These are phyloP conservation scores for Aquilaria sinensis DNA, from an alignment of 345 rosid species.

Conservation along the genomic window DNA sequence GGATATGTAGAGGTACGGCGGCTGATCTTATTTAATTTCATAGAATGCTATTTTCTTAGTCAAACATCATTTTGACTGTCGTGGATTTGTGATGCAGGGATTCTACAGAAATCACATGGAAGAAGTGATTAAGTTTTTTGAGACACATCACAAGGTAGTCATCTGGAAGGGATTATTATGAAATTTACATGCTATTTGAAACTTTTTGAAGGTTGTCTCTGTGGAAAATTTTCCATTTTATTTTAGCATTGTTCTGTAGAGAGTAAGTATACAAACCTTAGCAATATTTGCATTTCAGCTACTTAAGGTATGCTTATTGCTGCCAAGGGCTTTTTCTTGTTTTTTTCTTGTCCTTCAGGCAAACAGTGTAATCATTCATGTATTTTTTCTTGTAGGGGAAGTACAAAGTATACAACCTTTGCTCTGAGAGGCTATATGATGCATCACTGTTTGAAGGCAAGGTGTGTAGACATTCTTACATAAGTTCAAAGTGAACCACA, in stretches of 20 bases:
- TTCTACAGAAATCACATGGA: conserved; percentile 91
- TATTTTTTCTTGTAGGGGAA: conserved; percentile 44
- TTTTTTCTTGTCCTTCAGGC: too few species aligned
- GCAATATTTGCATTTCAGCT: too few species aligned
- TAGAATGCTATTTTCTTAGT: background rate
- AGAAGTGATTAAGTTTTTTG: conserved; percentile 87
- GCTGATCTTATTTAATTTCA: conserved; percentile 5
- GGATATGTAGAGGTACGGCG: conserved; percentile 71
- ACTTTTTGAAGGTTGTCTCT: background rate
- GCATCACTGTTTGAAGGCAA: conserved; percentile 86
- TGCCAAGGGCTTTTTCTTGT: too few species aligned
- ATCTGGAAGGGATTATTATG: too few species aligned
- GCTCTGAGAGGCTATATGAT: conserved; percentile 87
- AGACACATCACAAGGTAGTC: conserved; percentile 78
- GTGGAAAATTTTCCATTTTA: too few species aligned
- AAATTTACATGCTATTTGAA: too few species aligned
- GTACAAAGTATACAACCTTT: conserved; percentile 88
- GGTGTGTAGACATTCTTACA: conserved; percentile 26
- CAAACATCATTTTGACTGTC: background rate
- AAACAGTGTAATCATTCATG: too few species aligned
- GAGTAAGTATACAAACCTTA: too few species aligned
- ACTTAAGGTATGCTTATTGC: too few species aligned
- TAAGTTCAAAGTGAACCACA: too few species aligned
- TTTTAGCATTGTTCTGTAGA: too few species aligned
- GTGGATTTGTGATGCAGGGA: conserved; percentile 49